phyloP scores from a whole-genome alignment of 345 rosid species.

The Populus ilicifolia region DNA sequence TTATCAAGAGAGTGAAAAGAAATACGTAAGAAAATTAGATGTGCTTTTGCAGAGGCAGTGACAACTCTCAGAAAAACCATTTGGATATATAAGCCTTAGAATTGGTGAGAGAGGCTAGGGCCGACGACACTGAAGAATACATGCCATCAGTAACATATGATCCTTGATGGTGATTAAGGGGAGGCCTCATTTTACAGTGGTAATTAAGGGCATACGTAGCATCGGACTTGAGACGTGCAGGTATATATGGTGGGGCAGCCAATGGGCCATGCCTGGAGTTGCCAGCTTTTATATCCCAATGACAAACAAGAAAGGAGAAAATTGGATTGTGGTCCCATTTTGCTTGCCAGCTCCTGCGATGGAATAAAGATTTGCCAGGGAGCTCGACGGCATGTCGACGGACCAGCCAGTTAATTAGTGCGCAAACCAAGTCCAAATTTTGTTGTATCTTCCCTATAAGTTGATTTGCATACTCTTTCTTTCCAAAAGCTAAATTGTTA shows the following conservation, averaged over 20 bases:
- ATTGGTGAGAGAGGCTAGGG: slow-evolving; percentile 25
- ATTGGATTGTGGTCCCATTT: slow-evolving; percentile 10
- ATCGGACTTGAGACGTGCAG: not conserved
- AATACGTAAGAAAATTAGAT: not conserved
- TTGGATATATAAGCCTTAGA: slow-evolving; percentile 26
- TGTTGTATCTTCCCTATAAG: not conserved
- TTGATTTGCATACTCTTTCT: not conserved
- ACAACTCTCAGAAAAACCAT: slow-evolving; percentile 15
- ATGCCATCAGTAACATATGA: slow-evolving; percentile 3
- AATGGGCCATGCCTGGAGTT: not conserved
- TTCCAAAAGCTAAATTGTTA: not conserved
- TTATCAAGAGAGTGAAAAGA: too few relatives aligned
- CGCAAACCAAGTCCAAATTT: not conserved
- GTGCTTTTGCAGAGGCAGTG: slow-evolving; percentile 18
- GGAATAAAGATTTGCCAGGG: slow-evolving; percentile 14
- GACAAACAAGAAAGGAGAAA: slow-evolving; percentile 14
- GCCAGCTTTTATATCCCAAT: not conserved
- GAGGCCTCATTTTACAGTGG: not conserved
- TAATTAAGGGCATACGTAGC: not conserved
- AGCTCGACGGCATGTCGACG: not conserved
- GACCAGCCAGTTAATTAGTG: not conserved
- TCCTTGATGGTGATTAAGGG: slow-evolving; percentile 13
- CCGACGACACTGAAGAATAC: slow-evolving; percentile 9
- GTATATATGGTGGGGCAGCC: slow-evolving; percentile 6
- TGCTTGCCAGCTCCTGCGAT: slow-evolving; percentile 5